Evolutionary conservation across 2,329 filamentous ascomycete species (phyloP), one percentile per base, ranked within the genome.

Genomic region (Chaetomium globosum): DNA sequence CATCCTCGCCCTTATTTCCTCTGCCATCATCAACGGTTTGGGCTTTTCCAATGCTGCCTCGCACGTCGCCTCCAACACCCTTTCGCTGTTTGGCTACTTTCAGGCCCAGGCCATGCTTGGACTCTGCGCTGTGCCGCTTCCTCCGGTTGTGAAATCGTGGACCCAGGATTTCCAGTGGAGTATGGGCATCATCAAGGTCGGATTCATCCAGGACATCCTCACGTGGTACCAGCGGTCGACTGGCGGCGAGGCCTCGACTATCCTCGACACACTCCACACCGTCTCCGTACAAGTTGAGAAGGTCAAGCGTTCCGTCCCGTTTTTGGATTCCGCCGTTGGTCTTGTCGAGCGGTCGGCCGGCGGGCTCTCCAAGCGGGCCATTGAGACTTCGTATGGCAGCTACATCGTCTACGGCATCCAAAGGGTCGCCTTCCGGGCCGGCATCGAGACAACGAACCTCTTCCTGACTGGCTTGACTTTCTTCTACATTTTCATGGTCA

Each of bases 121-220:
- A 65, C 87, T 95, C 80, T 89, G 87, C 52, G 83, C 89, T 36
- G 88, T 95, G 19, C 81, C 83, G 43, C 83, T 94, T 58, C 92
- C 92, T 3, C 92, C 92, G 0, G 90, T 94, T 65, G 92, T 93
- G 60, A 84, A 89, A 72, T 85, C 91, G 0, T 96, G 92, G 92
- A 95, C 91, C 0, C 92, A 95, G 78, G 93, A 95, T 77, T 95
- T 96, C 81, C 89, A 93, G 76, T 96, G 92, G 92, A 92, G 87
- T 73, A 93, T 96, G 90, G 92, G 92, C 72, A 91, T 96, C 71
- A 94, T 96, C 75, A 86, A 86, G 60, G 84, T 95, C 61, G 80
- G 82, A 39, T 95, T 95, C 77, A 82, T 96, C 76, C 90, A 96
- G 77, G 81, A 80, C 23, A 89, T 95, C 73, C 89, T 90, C 64